Evolutionary conservation across 768 basidiomycete species (phyloP).

Genomic region (Kondoa malvinella): DNA sequence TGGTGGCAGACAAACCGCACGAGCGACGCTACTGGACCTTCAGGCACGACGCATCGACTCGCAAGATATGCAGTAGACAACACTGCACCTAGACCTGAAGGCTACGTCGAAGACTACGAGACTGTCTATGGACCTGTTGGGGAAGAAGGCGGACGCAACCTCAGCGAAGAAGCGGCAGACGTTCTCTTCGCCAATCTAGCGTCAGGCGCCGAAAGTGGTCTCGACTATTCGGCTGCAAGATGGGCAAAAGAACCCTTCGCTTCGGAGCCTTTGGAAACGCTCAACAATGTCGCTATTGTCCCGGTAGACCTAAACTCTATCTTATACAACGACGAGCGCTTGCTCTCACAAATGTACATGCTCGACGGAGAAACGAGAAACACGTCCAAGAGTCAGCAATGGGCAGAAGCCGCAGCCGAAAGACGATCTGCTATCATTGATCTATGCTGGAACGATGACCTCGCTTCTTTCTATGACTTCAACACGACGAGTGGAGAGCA

Average conservation of each 20-base stretch:
- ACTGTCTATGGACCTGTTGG: conserved; percentile 45
- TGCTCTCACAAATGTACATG: conserved; percentile 12
- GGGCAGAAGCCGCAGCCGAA: conserved; percentile 20
- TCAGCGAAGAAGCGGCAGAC: conserved; percentile 37
- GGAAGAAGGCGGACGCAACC: conserved; percentile 39
- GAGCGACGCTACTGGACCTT: conserved; percentile 29
- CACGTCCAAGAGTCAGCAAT: conserved; percentile 8
- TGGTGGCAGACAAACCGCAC: conserved; percentile 73
- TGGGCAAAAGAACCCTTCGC: conserved; percentile 37
- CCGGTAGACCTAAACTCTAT: conserved; percentile 71
- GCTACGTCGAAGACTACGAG: conserved; percentile 46
- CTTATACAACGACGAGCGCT: conserved; percentile 41
- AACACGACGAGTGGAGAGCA: conserved; percentile 53
- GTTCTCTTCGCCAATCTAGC: conserved; percentile 70
- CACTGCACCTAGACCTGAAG: conserved; percentile 75
- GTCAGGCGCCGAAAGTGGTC: conserved; percentile 51
- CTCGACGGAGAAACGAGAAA: background rate
- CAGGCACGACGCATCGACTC: conserved; percentile 43
- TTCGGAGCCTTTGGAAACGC: conserved; percentile 46
- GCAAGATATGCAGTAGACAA: conserved; percentile 63
- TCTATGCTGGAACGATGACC: conserved; percentile 62
- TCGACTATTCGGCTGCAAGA: conserved; percentile 29
- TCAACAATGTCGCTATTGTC: conserved; percentile 54
- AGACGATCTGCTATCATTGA: conserved; percentile 61
- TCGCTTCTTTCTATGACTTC: conserved; percentile 84